Conservation (phyloP, 108 stramenopile genomes). For the Nitzschia sp. region DNA sequence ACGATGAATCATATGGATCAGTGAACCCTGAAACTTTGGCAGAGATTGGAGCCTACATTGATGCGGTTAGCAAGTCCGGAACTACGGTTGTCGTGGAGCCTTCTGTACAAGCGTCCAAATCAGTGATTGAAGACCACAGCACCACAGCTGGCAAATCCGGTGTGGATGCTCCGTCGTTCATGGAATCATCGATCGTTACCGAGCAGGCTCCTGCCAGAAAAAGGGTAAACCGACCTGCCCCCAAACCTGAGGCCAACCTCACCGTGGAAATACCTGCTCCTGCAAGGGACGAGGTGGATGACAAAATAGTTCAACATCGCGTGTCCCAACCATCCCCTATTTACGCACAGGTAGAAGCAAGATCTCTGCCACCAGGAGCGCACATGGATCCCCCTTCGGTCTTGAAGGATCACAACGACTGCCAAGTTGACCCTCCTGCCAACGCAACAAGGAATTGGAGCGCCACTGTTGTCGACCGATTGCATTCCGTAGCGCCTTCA, state of each 20-base stretch:
- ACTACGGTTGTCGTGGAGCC: background rate
- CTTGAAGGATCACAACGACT: conserved; percentile 1
- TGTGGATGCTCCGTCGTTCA: conserved; percentile 10
- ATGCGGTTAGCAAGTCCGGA: conserved; percentile 17
- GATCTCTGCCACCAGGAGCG: background rate
- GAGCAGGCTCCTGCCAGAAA: background rate
- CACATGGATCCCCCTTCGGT: conserved; percentile 24
- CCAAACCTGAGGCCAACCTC: background rate
- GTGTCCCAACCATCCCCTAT: conserved; percentile 27
- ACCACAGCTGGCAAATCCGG: background rate
- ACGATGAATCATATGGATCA: conserved; percentile 1
- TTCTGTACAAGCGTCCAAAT: background rate
- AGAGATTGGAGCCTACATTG: conserved; percentile 40
- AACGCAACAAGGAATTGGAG: conserved; percentile 1
- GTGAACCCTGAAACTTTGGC: conserved; percentile 38
- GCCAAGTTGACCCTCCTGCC: conserved; percentile 25
- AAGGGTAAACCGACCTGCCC: background rate
- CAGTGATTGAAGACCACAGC: background rate
- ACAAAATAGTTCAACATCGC: conserved; percentile 7
- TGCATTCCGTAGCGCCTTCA: conserved; percentile 14
- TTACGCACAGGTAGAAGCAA: conserved; percentile 24
- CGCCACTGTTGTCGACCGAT: conserved; percentile 8
- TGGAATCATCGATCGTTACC: background rate
- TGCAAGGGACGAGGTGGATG: background rate
- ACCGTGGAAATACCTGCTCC: background rate